Conservation (phyloP, 768 basidiomycete species). For the Strobilomyces echinocephalus region DNA sequence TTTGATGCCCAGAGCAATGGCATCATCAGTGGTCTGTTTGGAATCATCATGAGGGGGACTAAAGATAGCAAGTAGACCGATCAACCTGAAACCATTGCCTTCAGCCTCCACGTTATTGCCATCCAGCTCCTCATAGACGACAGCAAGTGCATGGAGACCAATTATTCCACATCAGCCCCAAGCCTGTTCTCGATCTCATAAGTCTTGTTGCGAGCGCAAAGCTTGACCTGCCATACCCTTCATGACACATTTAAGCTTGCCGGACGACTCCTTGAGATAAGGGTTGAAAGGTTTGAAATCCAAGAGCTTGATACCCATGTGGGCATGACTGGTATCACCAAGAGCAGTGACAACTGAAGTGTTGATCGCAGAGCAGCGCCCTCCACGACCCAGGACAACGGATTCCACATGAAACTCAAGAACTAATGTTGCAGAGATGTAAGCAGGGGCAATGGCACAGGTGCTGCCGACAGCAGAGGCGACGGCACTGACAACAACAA, state of each 20-base stretch:
- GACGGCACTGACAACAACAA: too few relatives aligned
- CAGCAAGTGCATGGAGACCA: constrained; percentile 95
- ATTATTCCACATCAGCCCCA: constrained; percentile 94
- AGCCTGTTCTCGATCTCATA: constrained; percentile 86
- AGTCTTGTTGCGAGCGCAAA: constrained; percentile 96
- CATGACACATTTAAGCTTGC: constrained; percentile 96
- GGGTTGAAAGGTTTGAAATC: constrained; percentile 99
- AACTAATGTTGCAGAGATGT: constrained; percentile 47
- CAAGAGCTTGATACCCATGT: constrained; percentile 89
- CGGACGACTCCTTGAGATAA: constrained; percentile 89
- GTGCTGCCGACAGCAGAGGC: too few relatives aligned
- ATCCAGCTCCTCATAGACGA: constrained; percentile 91
- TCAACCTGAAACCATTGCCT: constrained; percentile 96
- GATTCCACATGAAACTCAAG: constrained; percentile 99
- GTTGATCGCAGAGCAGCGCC: constrained; percentile 91
- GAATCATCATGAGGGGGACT: constrained; percentile 97
- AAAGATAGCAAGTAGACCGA: constrained; percentile 95
- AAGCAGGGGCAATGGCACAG: too few relatives aligned
- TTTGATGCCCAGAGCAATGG: constrained; percentile 89
- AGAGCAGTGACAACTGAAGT: constrained; percentile 77
- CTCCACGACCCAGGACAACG: constrained; percentile 99
- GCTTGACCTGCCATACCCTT: constrained; percentile 99
- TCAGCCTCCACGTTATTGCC: constrained; percentile 77
- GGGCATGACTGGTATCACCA: constrained; percentile 68
- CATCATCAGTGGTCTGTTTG: constrained; percentile 98